A percentile compares a stretch with the other conserved stretches of the same genome.
Evolutionary conservation across 352 stramenopile genomes (phyloP).

Genomic region (Albugo candida): DNA sequence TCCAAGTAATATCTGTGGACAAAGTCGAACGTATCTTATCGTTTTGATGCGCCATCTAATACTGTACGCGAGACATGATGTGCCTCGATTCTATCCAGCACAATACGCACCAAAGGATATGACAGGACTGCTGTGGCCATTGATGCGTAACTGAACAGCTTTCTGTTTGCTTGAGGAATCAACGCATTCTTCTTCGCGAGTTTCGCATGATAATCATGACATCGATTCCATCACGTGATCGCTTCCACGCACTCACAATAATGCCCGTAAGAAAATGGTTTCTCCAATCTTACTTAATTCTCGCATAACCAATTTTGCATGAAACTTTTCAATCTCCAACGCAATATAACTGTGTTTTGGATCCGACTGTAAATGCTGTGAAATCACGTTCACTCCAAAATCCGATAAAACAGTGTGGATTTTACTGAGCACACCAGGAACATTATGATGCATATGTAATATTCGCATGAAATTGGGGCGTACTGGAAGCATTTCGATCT

Average conservation of each 20-base stretch:
- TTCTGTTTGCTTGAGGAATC: too few species aligned
- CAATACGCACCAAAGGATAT: too few species aligned
- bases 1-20: too few species aligned
- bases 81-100: too few species aligned
- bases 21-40: too few species aligned
- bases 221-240: too few species aligned
- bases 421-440: constrained; percentile 70
- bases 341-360: constrained; percentile 66
- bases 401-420: constrained; percentile 68
- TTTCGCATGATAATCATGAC: too few species aligned
- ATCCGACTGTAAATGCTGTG: constrained; percentile 70
- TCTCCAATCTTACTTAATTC: constrained; percentile 75
- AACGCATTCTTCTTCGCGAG: too few species aligned
- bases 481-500: constrained; percentile 62
- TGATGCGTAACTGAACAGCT: too few species aligned
- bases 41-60: too few species aligned
- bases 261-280: constrained; percentile 62
- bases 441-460: constrained; percentile 74
- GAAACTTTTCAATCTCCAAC: constrained; percentile 61
- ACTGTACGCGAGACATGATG: too few species aligned
- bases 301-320: constrained; percentile 57
- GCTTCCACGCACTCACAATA: constrained; percentile 20
- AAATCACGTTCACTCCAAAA: constrained; percentile 73
- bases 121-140: too few species aligned
- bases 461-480: constrained; percentile 64